These are phyloP conservation scores for Quercus rubra DNA, from an alignment of 306 rosid species.

Conservation along the genomic window DNA sequence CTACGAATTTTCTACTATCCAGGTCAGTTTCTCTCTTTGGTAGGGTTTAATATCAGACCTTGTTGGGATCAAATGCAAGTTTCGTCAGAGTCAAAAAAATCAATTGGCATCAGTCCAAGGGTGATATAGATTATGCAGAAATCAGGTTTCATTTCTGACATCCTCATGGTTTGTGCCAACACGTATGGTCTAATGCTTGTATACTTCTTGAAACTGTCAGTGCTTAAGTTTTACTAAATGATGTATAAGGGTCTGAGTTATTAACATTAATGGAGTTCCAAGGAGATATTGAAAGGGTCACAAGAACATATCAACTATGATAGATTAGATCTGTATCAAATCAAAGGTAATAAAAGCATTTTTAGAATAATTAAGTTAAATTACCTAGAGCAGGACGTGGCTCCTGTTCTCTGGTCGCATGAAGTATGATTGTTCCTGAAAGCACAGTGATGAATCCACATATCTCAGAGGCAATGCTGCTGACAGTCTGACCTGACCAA, in stretches of 20 bases:
- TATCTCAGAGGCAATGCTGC: constrained; percentile 82
- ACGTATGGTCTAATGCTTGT: background rate
- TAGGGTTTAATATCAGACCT: background rate
- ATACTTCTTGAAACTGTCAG: background rate
- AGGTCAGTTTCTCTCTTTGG: background rate
- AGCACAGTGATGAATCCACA: constrained; percentile 93
- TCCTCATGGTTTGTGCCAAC: background rate
- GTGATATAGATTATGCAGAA: background rate
- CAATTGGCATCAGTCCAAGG: background rate
- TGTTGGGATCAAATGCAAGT: background rate
- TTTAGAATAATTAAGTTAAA: constrained; percentile 14
- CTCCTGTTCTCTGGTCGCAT: constrained; percentile 74
- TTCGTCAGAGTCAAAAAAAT: background rate
- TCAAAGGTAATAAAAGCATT: constrained; percentile 3
- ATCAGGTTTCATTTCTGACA: background rate
- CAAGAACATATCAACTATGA: background rate
- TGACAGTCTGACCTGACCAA: constrained; percentile 82
- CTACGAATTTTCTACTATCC: background rate
- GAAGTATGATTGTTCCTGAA: constrained; percentile 87
- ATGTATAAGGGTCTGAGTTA: background rate
- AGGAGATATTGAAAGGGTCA: background rate
- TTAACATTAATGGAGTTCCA: background rate
- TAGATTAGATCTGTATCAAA: background rate
- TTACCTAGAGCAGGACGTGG: constrained; percentile 62
- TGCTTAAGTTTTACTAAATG: background rate